Evolutionary conservation across 176 grass and related monocot genomes (phyloP).

Genomic region (Zizania latifolia): DNA sequence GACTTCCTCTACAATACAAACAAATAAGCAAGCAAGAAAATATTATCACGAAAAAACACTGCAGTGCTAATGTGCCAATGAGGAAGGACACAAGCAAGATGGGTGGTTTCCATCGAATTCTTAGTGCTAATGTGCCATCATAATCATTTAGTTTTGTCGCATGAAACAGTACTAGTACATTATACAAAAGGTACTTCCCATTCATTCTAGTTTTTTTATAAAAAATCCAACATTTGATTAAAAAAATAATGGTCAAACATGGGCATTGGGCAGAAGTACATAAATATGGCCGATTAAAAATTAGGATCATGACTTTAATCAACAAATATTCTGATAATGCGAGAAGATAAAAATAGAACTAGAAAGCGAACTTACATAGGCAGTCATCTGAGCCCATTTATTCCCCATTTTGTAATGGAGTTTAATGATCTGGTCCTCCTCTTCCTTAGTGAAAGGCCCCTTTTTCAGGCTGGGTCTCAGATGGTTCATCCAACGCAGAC

Average conservation of each 20-base stretch:
- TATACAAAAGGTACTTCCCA: too few relatives aligned
- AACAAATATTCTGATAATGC: neutral
- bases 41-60: too few relatives aligned
- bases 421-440: slow-evolving; percentile 63
- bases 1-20: too few relatives aligned
- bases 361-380: slow-evolving; percentile 46
- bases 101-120: neutral
- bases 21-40: too few relatives aligned
- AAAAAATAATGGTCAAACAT: too few relatives aligned
- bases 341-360: neutral
- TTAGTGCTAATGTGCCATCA: neutral
- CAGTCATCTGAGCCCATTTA: slow-evolving; percentile 78
- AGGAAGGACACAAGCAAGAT: neutral
- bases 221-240: too few relatives aligned
- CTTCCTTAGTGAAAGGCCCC: slow-evolving; percentile 55
- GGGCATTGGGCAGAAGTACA: too few relatives aligned
- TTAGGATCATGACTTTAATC: too few relatives aligned
- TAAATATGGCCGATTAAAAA: neutral
- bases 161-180: neutral
- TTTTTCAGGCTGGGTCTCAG: slow-evolving; percentile 72
- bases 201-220: too few relatives aligned
- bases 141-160: too few relatives aligned
- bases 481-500: slow-evolving; percentile 69
- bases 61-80: too few relatives aligned
- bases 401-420: slow-evolving; percentile 65